Evolutionary conservation across 352 stramenopile genomes (phyloP), one percentile per base, ranked within the genome.

Genomic region (Globisporangium emineosum): DNA sequence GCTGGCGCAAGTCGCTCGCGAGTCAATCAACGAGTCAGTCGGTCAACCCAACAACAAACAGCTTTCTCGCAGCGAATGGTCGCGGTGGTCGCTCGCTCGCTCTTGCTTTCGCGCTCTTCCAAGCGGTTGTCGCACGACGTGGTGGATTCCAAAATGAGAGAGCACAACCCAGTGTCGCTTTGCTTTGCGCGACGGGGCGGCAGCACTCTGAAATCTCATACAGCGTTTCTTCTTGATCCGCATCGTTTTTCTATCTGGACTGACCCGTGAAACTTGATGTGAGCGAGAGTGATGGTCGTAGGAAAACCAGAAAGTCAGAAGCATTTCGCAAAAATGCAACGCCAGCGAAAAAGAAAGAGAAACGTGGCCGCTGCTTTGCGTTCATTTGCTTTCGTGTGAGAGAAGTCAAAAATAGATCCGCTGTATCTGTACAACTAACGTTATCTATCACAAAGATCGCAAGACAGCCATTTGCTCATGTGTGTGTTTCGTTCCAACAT

Each of bases 81-180:
- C 25, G 27, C 25, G 57, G 2, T 3, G 27, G 9, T 55, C 40
- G 27, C 12, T 33, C 2, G 27, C 19, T 33, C 52, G 13, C 19
- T 17, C 51, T 42, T 21, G 29, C 51, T 57, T 32, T 57, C 19
- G 51, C 29, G 23, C 29, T 53, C 15, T 52, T 63, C 43, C 45
- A n/a, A 2, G 45, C 30, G 29, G 32, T 57, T 64, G 57, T 64
- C 57, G 57, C 57, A 64, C 8, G 56, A 54, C 27, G 5, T 15
- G 7, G 57, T 32, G 32, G 50, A 64, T 57, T 57, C 57, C 29
- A 33, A 64, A 64, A 19, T 64, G 57, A 52, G 35, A 40, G 30
- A 10, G 21, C 27, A 37, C 25, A 56, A 17, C 9, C 29, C 17
- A 40, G 23, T 33, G 10, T 43, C 23, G 25, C 6, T n/a, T 29